Conservation (phyloP, 192 early-diverging fungal species). For the Nowakowskiella sp. region DNA sequence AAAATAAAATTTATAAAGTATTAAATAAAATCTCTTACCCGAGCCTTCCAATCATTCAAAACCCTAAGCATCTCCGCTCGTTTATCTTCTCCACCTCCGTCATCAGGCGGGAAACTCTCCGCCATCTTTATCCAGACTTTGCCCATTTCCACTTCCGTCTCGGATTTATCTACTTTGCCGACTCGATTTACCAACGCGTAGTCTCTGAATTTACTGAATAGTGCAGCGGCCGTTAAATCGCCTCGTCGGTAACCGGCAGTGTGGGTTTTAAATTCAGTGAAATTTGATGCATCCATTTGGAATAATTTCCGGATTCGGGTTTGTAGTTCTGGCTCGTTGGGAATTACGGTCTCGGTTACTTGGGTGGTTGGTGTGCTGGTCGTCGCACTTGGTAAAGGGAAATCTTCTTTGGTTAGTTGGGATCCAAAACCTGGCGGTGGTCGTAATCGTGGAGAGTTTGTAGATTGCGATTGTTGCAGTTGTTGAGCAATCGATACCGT, state of each 20-base stretch:
- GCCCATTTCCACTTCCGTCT: constrained; percentile 23
- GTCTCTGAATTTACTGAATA: constrained; percentile 25
- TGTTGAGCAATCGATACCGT: constrained; percentile 8
- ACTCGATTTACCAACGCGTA: constrained; percentile 13
- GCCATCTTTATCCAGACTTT: constrained; percentile 37
- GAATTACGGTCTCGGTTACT: constrained; percentile 1
- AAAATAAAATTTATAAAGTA: not conserved
- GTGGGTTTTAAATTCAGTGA: constrained; percentile 37
- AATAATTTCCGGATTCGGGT: constrained; percentile 31
- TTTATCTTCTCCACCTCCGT: constrained; percentile 41
- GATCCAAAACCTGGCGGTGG: constrained; percentile 40
- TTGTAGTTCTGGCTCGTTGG: constrained; percentile 20
- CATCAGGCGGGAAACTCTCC: constrained; percentile 29
- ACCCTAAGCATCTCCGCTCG: constrained; percentile 50
- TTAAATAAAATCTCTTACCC: constrained; percentile 17
- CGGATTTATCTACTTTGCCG: constrained; percentile 17
- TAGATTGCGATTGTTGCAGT: not conserved
- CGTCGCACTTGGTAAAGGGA: not conserved
- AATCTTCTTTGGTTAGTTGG: constrained; percentile 16
- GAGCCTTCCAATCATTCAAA: constrained; percentile 60
- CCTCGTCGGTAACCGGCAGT: constrained; percentile 21
- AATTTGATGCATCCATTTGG: constrained; percentile 13
- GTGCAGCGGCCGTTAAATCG: constrained; percentile 20
- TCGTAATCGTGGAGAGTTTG: constrained; percentile 12
- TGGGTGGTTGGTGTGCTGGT: constrained; percentile 3